These are phyloP conservation scores for Pseudomonodictys pantanalensis DNA, from an alignment of 495 filamentous ascomycete genomes.

Conservation along the genomic window DNA sequence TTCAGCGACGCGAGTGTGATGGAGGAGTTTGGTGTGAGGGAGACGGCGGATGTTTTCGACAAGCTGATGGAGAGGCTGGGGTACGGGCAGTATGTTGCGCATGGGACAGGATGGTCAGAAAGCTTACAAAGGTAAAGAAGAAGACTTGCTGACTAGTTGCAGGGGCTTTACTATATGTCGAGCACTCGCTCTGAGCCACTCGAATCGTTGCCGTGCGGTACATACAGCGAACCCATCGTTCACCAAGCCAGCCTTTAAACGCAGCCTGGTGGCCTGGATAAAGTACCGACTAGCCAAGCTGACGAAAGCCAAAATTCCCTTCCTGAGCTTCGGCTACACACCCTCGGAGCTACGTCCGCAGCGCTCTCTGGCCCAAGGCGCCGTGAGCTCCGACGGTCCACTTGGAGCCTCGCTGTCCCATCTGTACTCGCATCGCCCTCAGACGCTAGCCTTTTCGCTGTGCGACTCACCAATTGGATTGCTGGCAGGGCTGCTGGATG, in stretches of 20 bases:
- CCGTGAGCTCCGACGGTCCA: not conserved
- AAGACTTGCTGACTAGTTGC: constrained; percentile 13
- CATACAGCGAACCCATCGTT: constrained; percentile 42
- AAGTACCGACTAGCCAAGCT: constrained; percentile 36
- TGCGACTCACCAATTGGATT: constrained; percentile 43
- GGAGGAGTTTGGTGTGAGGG: constrained; percentile 37
- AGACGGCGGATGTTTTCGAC: constrained; percentile 39
- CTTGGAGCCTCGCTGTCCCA: constrained; percentile 9
- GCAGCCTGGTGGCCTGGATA: constrained; percentile 25
- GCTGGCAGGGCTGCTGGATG: constrained; percentile 39
- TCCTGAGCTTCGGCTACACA: constrained; percentile 39
- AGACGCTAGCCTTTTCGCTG: constrained; percentile 40
- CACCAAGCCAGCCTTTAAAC: constrained; percentile 30
- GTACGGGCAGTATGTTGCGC: constrained; percentile 40
- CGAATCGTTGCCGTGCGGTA: constrained; percentile 35
- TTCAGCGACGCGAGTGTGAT: constrained; percentile 40
- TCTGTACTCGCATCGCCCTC: constrained; percentile 34
- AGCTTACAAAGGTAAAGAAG: not conserved
- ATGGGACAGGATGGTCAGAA: constrained; percentile 41
- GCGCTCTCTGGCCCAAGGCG: not conserved
- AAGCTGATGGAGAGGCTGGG: constrained; percentile 41
- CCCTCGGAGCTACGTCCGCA: constrained; percentile 23
- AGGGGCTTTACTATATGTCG: constrained; percentile 44
- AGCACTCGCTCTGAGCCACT: constrained; percentile 38
- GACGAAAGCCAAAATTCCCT: constrained; percentile 26